A percentile compares a stretch with the other conserved stretches of the same genome.
Conservation (phyloP, 2,329 filamentous ascomycete genomes). For the Colletotrichum incanum region DNA sequence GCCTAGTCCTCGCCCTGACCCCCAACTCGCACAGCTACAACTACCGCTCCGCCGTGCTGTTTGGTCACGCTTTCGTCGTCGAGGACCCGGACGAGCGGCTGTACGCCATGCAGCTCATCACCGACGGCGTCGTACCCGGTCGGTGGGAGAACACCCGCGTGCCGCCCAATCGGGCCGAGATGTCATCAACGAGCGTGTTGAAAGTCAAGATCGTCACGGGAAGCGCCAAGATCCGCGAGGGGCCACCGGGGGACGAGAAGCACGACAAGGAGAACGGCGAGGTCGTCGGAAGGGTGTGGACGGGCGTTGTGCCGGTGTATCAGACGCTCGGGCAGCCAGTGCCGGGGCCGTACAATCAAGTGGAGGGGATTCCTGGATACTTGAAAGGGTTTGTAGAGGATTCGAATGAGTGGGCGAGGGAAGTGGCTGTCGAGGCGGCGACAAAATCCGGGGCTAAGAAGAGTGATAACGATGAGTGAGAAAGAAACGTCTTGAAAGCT, state of each 20-base stretch:
- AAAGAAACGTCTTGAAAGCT: no score
- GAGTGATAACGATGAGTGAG: background rate
- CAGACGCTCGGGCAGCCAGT: slow-evolving; percentile 76
- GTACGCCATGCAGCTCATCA: slow-evolving; percentile 85
- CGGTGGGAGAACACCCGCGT: slow-evolving; percentile 80
- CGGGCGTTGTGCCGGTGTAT: slow-evolving; percentile 75
- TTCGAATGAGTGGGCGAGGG: slow-evolving; percentile 51
- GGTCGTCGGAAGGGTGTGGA: slow-evolving; percentile 64
- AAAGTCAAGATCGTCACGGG: slow-evolving; percentile 78
- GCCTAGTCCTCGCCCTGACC: slow-evolving; percentile 83
- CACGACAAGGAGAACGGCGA: slow-evolving; percentile 62
- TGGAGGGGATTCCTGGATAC: slow-evolving; percentile 74
- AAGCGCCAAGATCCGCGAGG: slow-evolving; percentile 81
- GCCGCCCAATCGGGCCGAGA: slow-evolving; percentile 81
- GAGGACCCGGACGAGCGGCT: slow-evolving; percentile 79
- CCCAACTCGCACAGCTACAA: slow-evolving; percentile 89
- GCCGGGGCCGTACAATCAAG: slow-evolving; percentile 71
- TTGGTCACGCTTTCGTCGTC: slow-evolving; percentile 81
- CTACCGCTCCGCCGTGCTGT: slow-evolving; percentile 85
- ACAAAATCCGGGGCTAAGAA: background rate
- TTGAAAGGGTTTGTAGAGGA: slow-evolving; percentile 62
- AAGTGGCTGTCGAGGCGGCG: slow-evolving; percentile 47
- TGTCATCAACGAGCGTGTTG: slow-evolving; percentile 82
- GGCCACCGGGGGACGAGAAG: slow-evolving; percentile 71
- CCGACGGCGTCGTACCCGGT: slow-evolving; percentile 78